Conservation (phyloP, 371 early-diverging fungal species). For the Apophysomyces variabilis region DNA sequence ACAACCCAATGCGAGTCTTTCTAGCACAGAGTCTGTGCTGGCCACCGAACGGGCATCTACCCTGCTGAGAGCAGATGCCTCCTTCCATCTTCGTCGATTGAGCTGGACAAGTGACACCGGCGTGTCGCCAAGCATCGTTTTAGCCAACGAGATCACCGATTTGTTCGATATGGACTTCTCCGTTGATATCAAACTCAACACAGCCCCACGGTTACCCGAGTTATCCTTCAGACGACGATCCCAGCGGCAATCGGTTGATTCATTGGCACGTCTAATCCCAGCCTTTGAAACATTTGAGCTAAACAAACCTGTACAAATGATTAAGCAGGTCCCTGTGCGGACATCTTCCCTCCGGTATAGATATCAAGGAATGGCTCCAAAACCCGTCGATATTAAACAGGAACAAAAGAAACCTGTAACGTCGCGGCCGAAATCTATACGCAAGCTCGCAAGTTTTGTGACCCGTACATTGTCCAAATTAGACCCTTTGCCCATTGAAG, state of each 20-base stretch:
- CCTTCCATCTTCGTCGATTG: conserved; percentile 11
- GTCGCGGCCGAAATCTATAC: neutral
- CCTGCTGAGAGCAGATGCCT: neutral
- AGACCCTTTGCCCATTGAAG: neutral
- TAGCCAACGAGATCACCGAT: conserved; percentile 52
- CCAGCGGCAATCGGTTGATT: conserved; percentile 28
- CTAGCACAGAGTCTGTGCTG: conserved; percentile 7
- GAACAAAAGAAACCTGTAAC: neutral
- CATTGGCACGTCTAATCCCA: conserved; percentile 30
- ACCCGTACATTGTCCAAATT: neutral
- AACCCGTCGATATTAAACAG: neutral
- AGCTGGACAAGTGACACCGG: conserved; percentile 37
- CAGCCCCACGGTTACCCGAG: conserved; percentile 48
- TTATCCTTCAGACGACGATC: conserved; percentile 25
- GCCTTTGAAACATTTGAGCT: conserved; percentile 30
- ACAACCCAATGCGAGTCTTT: conserved; percentile 21
- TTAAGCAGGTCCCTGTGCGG: neutral
- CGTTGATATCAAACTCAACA: conserved; percentile 49
- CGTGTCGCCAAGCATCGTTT: conserved; percentile 7
- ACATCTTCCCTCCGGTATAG: neutral
- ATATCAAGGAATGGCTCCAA: neutral
- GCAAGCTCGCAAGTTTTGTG: neutral
- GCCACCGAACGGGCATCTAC: neutral
- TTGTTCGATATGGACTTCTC: conserved; percentile 59
- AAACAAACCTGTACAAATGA: neutral